These are phyloP conservation scores for Nymphaea thermarum DNA, from an alignment of 164 flowering plant genomes.

Conservation along the genomic window DNA sequence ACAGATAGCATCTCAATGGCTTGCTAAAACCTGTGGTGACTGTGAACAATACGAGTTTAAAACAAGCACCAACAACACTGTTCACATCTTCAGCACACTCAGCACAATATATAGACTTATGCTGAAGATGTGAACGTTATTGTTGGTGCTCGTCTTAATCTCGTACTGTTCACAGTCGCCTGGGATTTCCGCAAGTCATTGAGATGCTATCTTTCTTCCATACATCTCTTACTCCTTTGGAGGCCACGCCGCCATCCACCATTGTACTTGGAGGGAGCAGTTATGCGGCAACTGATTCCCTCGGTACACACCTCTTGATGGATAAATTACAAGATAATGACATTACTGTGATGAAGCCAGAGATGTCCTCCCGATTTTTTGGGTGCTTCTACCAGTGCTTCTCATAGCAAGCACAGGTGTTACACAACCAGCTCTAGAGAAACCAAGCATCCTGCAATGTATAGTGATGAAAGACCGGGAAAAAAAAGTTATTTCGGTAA, in stretches of 20 bases:
- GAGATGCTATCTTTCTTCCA: conserved; percentile 13
- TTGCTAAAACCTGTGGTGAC: no score
- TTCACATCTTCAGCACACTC: no score
- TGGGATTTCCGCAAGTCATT: conserved; percentile 40
- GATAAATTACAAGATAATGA: conserved; percentile 8
- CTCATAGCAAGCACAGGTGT: neutral
- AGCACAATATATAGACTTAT: no score
- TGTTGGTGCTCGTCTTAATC: conserved; percentile 57
- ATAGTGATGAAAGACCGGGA: no score
- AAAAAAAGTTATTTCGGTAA: no score
- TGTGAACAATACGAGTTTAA: no score
- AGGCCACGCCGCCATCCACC: conserved; percentile 4
- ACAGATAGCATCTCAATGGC: no score
- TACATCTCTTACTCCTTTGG: conserved; percentile 5
- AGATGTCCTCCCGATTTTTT: conserved; percentile 2
- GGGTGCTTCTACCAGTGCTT: conserved; percentile 12
- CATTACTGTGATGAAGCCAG: neutral
- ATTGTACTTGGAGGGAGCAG: conserved; percentile 1
- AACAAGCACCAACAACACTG: no score
- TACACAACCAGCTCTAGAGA: no score
- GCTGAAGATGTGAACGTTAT: no score
- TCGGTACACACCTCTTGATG: conserved; percentile 11
- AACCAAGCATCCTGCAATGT: no score
- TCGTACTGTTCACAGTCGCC: conserved; percentile 36
- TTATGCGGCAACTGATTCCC: conserved; percentile 7